Evolutionary conservation across 2,329 filamentous ascomycete genomes (phyloP), one percentile per base, ranked within the genome.

Genomic region (Xylaria sp.): DNA sequence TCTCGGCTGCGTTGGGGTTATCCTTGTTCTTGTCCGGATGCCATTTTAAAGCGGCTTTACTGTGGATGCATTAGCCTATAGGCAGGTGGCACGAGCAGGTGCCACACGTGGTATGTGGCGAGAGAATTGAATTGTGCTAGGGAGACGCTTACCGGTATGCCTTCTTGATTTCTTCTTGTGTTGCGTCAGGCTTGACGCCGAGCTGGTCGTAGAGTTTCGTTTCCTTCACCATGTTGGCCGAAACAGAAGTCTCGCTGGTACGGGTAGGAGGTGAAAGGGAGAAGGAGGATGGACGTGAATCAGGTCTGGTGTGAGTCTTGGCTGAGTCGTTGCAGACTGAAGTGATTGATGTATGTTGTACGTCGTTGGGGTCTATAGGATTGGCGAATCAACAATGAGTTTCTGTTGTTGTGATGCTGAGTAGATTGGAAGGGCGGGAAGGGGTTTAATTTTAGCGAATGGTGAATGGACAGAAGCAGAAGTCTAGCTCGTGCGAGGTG

Each of bases 11-110:
- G 61, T 89, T 83, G 36, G 94, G 90, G 75, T 95, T 94, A 82
- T 97, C 91, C 81, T 94, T 94, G 86, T 98, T 99, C 87, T 98
- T 99, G 85, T 99, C 96, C 6, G 96, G 96, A 79, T 99, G 96
- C 83, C 90, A 94, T 83, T 94, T 97, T 79, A 98, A 83, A 63
- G 95, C 95, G 65, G 90, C 88, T 86, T 97, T 97, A 71, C 92
- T 93, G 79, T 71, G 65, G 64, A 42, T 54, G 76, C 72, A 80
- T 85, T 77, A 85, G 83, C 72, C 40, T 54, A 44, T 57, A 28
- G 11, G 42, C 10, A 33, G 33, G 33, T 33, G 33, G 33, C n/a
- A 23, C 26, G 48, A 48, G 31, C 15, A 33, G 51, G 66, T 66
- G 70, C 57, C 57, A 15, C 15, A 1, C 13, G 15, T 33, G 46